A percentile compares a stretch with the other conserved stretches of the same genome.
phyloP scores from a whole-genome alignment of 345 rosid genomes.

The Eucalyptus lansdowneana region DNA sequence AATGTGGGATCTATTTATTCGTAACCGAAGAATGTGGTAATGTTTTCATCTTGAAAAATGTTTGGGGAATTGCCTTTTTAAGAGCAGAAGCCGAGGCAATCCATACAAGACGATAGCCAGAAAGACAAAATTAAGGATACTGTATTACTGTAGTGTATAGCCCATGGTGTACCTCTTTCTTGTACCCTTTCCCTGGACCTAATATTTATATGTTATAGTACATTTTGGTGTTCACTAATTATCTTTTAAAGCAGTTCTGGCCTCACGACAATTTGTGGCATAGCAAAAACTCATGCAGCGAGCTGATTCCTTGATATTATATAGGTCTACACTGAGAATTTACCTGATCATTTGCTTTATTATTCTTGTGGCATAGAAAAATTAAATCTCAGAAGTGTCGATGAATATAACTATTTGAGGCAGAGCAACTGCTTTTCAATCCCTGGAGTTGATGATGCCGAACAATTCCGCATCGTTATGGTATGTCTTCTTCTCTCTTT shows the following conservation, averaged over 20 bases:
- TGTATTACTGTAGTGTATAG: not conserved
- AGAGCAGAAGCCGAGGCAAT: not conserved
- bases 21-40: not conserved
- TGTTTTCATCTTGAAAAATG: not conserved
- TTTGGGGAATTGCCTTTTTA: not conserved
- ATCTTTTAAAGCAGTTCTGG: not conserved
- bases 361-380: constrained; percentile 42
- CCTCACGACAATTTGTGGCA: not conserved
- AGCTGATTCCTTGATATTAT: not conserved
- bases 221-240: not conserved
- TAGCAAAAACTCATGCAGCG: not conserved
- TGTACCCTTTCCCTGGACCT: not conserved
- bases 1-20: not conserved
- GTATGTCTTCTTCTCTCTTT: constrained; percentile 17
- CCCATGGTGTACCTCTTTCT: not conserved
- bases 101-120: not conserved
- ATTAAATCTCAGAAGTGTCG: constrained; percentile 62
- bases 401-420: constrained; percentile 72
- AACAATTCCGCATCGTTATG: constrained; percentile 53
- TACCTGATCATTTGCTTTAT: not conserved
- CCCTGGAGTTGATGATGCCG: constrained; percentile 78
- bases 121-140: not conserved
- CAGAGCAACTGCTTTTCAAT: constrained; percentile 83
- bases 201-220: not conserved
- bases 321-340: not conserved